phyloP scores from a whole-genome alignment of 148 eudicot species.

The Pharnaceum exiguum region DNA sequence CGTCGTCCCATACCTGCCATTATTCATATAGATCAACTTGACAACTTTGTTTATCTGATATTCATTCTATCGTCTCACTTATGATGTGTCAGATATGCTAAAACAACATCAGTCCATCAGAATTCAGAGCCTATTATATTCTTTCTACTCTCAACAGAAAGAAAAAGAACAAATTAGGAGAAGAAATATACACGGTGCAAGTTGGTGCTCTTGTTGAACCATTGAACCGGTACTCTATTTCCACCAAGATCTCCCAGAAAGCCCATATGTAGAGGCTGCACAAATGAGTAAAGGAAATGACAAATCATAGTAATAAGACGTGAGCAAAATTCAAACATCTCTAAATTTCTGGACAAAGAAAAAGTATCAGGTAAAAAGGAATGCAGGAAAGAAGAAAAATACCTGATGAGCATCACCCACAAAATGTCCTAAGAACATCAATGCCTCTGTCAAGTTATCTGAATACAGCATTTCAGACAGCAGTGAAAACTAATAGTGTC shows the following conservation, averaged over 20 bases:
- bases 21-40: no score
- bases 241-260: conserved; percentile 69
- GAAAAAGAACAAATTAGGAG: conserved; percentile 7
- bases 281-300: background rate
- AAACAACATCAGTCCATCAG: no score
- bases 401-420: conserved; percentile 91
- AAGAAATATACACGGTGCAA: conserved; percentile 63
- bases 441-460: conserved; percentile 95
- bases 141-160: no score
- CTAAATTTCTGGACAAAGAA: no score
- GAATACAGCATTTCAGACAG: conserved; percentile 10
- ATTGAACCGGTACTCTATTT: conserved; percentile 50
- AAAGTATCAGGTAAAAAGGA: background rate
- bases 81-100: no score
- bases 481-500: background rate
- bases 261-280: conserved; percentile 71
- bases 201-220: conserved; percentile 65
- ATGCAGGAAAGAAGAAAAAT: no score
- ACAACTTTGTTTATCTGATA: no score
- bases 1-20: conserved; percentile 31
- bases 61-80: no score
- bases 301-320: no score
- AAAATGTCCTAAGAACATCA: conserved; percentile 80
- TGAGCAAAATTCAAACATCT: no score
- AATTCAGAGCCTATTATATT: no score